Evolutionary conservation across 768 basidiomycete species (phyloP).

Genomic region (Leccinum variicolor): DNA sequence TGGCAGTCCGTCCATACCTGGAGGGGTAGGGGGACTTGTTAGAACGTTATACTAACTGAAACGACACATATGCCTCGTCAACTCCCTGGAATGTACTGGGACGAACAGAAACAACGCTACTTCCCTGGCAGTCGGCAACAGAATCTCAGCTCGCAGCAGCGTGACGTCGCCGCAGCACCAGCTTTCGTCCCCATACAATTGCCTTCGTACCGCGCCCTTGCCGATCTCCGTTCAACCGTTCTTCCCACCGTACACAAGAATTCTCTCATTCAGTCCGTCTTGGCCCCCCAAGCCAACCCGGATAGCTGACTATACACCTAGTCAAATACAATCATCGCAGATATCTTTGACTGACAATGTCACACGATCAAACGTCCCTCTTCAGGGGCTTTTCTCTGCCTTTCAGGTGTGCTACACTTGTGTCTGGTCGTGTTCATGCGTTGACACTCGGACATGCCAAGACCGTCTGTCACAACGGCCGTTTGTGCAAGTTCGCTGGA

Average conservation of each 20-base stretch:
- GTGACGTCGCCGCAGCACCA: background rate
- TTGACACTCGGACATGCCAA: conserved; percentile 11
- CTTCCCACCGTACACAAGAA: conserved; percentile 20
- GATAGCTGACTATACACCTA: conserved; percentile 12
- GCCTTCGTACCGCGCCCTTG: conserved; percentile 1
- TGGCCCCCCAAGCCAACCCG: background rate
- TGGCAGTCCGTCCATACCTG: too few relatives aligned
- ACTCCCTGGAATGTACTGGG: conserved; percentile 58
- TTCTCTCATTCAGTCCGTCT: conserved; percentile 26
- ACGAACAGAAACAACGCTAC: conserved; percentile 49
- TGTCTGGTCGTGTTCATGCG: background rate
- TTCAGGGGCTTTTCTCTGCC: conserved; percentile 39
- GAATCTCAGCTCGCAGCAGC: background rate
- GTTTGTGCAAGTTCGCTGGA: conserved; percentile 42
- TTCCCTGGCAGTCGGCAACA: conserved; percentile 39
- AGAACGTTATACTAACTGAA: too few relatives aligned
- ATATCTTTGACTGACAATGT: conserved; percentile 36
- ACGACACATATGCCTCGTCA: conserved; percentile 46
- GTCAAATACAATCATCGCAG: conserved; percentile 40
- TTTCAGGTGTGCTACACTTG: conserved; percentile 40
- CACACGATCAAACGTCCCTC: conserved; percentile 22
- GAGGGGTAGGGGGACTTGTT: too few relatives aligned
- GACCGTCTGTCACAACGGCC: conserved; percentile 34
- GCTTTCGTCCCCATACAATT: background rate
- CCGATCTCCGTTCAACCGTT: conserved; percentile 13